Conservation (phyloP, 768 basidiomycete genomes). For the Tulasnella sp. region DNA sequence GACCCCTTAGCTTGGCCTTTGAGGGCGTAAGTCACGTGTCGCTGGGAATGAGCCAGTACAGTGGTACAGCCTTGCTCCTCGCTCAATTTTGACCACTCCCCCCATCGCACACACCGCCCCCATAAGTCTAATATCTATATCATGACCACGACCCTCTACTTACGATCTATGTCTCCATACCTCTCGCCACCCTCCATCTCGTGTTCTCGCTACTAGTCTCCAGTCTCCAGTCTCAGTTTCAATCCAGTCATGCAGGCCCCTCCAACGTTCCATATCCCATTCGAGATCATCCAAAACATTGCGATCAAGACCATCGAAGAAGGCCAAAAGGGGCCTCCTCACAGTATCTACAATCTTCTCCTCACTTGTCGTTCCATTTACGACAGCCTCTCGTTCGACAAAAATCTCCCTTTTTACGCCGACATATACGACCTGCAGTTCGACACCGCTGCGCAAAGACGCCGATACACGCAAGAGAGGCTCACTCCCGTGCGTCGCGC, state of each 20-base stretch:
- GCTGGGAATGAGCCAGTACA: no score
- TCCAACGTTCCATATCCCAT: not conserved
- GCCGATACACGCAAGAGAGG: conserved; percentile 5
- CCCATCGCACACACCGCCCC: no score
- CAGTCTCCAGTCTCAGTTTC: no score
- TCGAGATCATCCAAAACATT: conserved; percentile 12
- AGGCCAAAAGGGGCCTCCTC: conserved; percentile 2
- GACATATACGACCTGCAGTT: conserved; percentile 15
- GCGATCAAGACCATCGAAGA: conserved; percentile 1
- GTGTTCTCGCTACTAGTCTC: no score
- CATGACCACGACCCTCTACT: no score
- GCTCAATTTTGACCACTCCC: no score
- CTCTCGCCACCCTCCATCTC: no score
- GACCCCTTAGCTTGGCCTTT: no score
- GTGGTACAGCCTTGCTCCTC: no score
- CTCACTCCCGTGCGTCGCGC: conserved; percentile 13
- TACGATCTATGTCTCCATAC: no score
- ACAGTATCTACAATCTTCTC: not conserved
- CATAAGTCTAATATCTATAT: no score
- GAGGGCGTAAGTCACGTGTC: no score
- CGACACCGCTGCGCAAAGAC: conserved; percentile 6
- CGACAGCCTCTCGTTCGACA: conserved; percentile 11
- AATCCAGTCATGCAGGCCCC: not conserved
- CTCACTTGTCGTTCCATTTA: conserved; percentile 12
- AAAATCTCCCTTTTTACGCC: conserved; percentile 13